These are phyloP conservation scores for Phascolomyces articulosus DNA, from an alignment of 371 early-diverging fungal species.

Conservation along the genomic window DNA sequence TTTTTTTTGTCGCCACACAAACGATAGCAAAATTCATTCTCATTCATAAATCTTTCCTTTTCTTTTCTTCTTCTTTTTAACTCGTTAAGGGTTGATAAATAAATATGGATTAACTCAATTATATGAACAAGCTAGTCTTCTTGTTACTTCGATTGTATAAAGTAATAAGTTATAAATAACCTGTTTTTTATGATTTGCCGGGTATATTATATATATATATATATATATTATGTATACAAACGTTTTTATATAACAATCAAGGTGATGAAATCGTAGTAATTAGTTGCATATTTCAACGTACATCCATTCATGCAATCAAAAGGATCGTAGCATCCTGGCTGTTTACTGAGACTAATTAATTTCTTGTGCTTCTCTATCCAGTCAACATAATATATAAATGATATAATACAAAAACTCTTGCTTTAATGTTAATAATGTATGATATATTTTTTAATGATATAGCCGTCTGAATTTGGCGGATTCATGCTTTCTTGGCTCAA, in stretches of 20 bases:
- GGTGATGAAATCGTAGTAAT: not conserved
- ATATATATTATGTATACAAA: not conserved
- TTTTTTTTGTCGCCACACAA: not conserved
- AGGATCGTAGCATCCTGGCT: not conserved
- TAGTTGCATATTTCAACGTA: not conserved
- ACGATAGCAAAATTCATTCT: not conserved
- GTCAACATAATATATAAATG: not conserved
- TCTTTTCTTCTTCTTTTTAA: not conserved
- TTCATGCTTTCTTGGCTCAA: not conserved
- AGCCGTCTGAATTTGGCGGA: not conserved
- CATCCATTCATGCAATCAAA: not conserved
- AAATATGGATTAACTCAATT: not conserved
- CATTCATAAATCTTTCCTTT: not conserved
- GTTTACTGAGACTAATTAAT: not conserved
- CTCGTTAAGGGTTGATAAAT: no score
- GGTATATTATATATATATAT: not conserved
- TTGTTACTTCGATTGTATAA: not conserved
- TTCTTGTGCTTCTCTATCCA: not conserved
- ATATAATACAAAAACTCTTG: not conserved
- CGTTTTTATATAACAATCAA: not conserved
- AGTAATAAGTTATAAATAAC: not conserved
- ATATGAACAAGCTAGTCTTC: not conserved
- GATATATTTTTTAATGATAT: not conserved
- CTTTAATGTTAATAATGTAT: not conserved
- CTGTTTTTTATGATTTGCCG: not conserved